Base-by-base conservation (phyloP, 495 filamentous ascomycete species). In the Penicillium egyptiacum region DNA sequence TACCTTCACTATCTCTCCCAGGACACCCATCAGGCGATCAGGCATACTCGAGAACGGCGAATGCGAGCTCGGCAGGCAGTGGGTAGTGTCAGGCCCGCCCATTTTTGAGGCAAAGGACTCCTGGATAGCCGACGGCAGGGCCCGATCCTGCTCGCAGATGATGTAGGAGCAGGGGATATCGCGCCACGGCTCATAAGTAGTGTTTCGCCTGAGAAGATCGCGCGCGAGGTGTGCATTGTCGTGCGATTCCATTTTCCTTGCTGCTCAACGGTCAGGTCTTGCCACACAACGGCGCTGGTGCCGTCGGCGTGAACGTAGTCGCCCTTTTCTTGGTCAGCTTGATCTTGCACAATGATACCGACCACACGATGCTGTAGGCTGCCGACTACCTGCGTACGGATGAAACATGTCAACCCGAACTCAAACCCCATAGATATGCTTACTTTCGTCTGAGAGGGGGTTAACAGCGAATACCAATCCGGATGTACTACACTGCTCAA, bases 21-120 rank as follows among this genome's bases (percentile, higher is more conserved):
- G 51, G 23, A 61, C 40, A 28, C 57, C 50, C 16, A 47, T 55
- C 30, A 66, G 20, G 10, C 46, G 54, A 37, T 54, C 58, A 0
- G 68, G 66, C 60, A 69, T 68, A 40, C 68, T 67, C 60, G 70
- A 46, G 52, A 69, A 71, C 17, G 67, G 69, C 28, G 60, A 67
- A 49, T 71, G 70, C 3, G 67, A 70, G 22, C 57, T 65, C 26
- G 61, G 53, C 5, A 67, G 41, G 6, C 63, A 61, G 33, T 67
- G 67, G 26, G 45, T 63, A 26, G 56, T 66, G 1, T 55, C 43
- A 8, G 62, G 61, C 0, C 63, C 66, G 22, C 51, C 57, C 17
- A 69, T 48, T 33, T 63, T 65, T 16, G 58, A 46, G 28, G 69
- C 60, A 49, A 76, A 61, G 6, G 51, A 48, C 23, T 76, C 71